Conservation (phyloP, 192 early-diverging fungal genomes). For the Hyaloraphidium curvatum region DNA sequence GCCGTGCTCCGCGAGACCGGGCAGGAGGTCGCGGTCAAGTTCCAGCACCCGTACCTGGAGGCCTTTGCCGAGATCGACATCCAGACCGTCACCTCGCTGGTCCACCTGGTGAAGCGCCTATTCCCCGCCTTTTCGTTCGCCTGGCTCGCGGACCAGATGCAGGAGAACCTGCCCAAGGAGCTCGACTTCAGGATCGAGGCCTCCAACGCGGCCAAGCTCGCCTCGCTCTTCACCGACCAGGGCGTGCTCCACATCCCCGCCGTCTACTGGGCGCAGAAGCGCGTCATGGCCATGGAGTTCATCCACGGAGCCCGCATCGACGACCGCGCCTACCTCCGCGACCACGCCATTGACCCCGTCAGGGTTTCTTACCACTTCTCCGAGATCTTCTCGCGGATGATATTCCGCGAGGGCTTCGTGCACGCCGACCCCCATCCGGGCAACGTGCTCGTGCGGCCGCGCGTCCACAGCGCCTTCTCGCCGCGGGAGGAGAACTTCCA, state of each 20-base stretch:
- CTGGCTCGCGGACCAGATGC: constrained; percentile 80
- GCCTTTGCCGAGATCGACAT: constrained; percentile 64
- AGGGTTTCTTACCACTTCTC: constrained; percentile 63
- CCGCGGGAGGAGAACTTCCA: constrained; percentile 56
- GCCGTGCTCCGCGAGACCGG: constrained; percentile 42
- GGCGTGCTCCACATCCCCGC: constrained; percentile 50
- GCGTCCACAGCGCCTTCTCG: constrained; percentile 22
- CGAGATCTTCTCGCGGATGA: background rate
- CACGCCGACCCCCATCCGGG: constrained; percentile 94
- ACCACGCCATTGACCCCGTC: constrained; percentile 50
- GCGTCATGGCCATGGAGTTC: constrained; percentile 78
- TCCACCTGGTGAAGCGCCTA: constrained; percentile 38
- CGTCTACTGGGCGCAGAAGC: constrained; percentile 49
- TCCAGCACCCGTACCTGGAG: constrained; percentile 73
- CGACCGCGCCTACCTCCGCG: constrained; percentile 42
- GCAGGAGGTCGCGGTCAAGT: constrained; percentile 74
- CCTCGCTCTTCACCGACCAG: constrained; percentile 30
- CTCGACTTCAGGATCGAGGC: constrained; percentile 71
- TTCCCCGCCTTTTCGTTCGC: constrained; percentile 84
- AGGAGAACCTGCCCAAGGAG: constrained; percentile 61
- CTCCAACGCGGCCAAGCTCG: constrained; percentile 46
- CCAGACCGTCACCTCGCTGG: constrained; percentile 40
- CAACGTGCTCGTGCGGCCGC: constrained; percentile 55
- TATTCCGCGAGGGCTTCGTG: constrained; percentile 14
- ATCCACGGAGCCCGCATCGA: constrained; percentile 50